A percentile compares a stretch with the other conserved stretches of the same genome.
These are phyloP conservation scores for Rubus idaeus DNA, from an alignment of 306 rosid species.

Conservation along the genomic window DNA sequence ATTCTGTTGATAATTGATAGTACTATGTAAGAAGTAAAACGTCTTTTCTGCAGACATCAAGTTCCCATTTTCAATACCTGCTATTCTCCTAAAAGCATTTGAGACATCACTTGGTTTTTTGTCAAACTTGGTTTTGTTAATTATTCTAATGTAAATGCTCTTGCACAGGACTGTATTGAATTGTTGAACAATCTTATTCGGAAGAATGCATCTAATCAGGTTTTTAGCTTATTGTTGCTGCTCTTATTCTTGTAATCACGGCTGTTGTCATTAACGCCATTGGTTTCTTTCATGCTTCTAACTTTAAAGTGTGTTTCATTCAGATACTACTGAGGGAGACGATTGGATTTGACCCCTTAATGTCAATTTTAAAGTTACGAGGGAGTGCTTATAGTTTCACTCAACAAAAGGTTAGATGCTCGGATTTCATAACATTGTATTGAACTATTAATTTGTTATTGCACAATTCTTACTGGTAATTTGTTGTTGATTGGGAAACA, in stretches of 20 bases:
- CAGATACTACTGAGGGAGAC: slow-evolving; percentile 92
- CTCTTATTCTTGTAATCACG: neutral
- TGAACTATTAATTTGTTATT: neutral
- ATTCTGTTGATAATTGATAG: slow-evolving; percentile 4
- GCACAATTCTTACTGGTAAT: slow-evolving; percentile 46
- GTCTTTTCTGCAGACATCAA: neutral
- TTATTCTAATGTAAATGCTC: slow-evolving; percentile 29
- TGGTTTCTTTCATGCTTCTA: slow-evolving; percentile 24
- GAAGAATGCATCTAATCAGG: slow-evolving; percentile 83
- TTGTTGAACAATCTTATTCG: slow-evolving; percentile 83
- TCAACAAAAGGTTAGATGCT: slow-evolving; percentile 88
- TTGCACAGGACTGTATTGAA: slow-evolving; percentile 82
- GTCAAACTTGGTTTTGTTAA: neutral
- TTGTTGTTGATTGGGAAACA: slow-evolving; percentile 44
- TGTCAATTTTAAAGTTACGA: slow-evolving; percentile 72
- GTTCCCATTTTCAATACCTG: neutral
- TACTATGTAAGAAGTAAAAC: neutral
- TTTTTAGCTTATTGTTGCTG: slow-evolving; percentile 34
- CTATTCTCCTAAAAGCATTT: neutral
- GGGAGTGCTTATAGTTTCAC: slow-evolving; percentile 74
- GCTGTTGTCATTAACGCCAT: slow-evolving; percentile 2
- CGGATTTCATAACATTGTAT: slow-evolving; percentile 30
- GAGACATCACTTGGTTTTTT: neutral
- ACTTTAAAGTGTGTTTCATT: slow-evolving; percentile 20
- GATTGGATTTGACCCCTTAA: slow-evolving; percentile 74